Percentiles rank a stretch among this genome's conserved stretches.
These are phyloP conservation scores for Neurospora sp. DNA, from an alignment of 495 filamentous ascomycete genomes.

Conservation along the genomic window DNA sequence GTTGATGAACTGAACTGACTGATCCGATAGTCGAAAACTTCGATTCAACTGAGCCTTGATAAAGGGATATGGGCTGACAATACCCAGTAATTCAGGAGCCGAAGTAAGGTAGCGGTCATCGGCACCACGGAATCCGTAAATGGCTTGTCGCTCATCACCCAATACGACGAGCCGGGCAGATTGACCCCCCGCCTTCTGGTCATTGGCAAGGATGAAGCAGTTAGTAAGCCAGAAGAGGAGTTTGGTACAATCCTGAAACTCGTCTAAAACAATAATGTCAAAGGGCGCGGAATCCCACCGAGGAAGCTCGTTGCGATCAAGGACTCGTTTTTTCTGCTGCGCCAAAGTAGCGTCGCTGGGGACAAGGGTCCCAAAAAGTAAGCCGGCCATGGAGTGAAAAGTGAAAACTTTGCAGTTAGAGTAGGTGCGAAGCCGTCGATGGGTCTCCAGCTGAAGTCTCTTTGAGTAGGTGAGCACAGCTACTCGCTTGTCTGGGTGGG, in stretches of 20 bases:
- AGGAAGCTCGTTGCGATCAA: constrained; percentile 4
- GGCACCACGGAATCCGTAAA: constrained; percentile 8
- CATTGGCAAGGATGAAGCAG: constrained; percentile 4
- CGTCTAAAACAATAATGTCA: constrained; percentile 9
- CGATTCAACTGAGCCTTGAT: not conserved
- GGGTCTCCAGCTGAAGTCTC: constrained; percentile 5
- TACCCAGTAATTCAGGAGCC: constrained; percentile 4
- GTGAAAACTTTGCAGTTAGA: constrained; percentile 2
- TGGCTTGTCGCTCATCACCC: constrained; percentile 10
- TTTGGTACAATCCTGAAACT: constrained; percentile 8
- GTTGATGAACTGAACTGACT: constrained; percentile 4
- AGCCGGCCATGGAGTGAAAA: constrained; percentile 1
- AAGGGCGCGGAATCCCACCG: constrained; percentile 2
- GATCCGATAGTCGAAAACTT: constrained; percentile 2
- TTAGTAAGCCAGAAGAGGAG: constrained; percentile 4
- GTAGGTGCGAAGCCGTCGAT: constrained; percentile 4
- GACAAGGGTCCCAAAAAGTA: not conserved
- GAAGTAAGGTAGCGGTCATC: constrained; percentile 6
- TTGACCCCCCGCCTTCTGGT: not conserved
- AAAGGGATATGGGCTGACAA: not conserved
- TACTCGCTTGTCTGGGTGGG: constrained; percentile 5
- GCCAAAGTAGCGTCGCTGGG: not conserved
- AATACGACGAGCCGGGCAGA: constrained; percentile 4
- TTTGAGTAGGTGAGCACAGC: constrained; percentile 5
- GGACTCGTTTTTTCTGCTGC: constrained; percentile 3